Percentiles rank a stretch among this genome's conserved stretches.
These are phyloP conservation scores for Jackrogersella multiformis DNA, from an alignment of 495 filamentous ascomycete genomes.

Conservation along the genomic window DNA sequence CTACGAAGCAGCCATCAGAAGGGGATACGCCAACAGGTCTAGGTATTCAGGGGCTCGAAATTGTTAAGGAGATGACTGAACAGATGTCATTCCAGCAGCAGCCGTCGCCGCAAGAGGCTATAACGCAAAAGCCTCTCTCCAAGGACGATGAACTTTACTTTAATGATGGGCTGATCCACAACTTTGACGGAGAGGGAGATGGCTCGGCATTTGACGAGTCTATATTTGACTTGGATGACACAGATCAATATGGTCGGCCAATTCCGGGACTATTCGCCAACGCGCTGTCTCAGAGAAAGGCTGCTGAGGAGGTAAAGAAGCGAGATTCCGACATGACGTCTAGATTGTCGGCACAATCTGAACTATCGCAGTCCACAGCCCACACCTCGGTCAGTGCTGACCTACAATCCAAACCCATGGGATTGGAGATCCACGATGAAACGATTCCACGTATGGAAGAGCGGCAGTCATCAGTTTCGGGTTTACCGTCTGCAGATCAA, in stretches of 20 bases:
- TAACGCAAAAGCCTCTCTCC: constrained; percentile 32
- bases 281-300: constrained; percentile 51
- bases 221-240: constrained; percentile 75
- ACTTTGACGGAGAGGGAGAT: constrained; percentile 59
- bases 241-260: constrained; percentile 63
- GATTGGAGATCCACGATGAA: constrained; percentile 19
- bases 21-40: constrained; percentile 41
- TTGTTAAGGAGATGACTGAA: constrained; percentile 23
- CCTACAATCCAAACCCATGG: constrained; percentile 28
- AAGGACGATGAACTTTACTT: constrained; percentile 83
- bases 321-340: constrained; percentile 53
- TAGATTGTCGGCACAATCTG: constrained; percentile 50
- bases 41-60: constrained; percentile 49
- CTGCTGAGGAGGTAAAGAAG: constrained; percentile 41
- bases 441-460: constrained; percentile 26
- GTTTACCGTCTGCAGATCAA: constrained; percentile 47
- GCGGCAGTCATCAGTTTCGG: constrained; percentile 26
- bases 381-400: constrained; percentile 50
- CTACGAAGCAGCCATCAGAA: constrained; percentile 14
- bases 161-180: constrained; percentile 73
- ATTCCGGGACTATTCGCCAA: constrained; percentile 59
- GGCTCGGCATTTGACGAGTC: constrained; percentile 77
- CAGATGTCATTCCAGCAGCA: constrained; percentile 17
- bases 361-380: constrained; percentile 51
- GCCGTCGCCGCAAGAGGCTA: constrained; percentile 11